Conservation (phyloP, 306 rosid species). For the Trichosanthes truncata region DNA sequence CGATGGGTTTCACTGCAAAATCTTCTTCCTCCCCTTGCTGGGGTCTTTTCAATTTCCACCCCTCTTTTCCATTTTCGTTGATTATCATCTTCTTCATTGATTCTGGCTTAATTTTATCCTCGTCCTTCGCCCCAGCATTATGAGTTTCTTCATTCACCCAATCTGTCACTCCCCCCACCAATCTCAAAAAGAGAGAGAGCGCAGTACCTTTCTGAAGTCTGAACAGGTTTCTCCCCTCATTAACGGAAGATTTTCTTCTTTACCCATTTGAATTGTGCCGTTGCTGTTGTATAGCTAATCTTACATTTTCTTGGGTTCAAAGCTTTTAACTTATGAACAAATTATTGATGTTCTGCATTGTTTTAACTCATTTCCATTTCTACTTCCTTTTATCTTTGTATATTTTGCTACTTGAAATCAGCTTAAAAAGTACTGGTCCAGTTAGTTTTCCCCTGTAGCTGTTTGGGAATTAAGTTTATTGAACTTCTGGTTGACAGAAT, state of each 20-base stretch:
- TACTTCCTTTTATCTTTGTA: neutral
- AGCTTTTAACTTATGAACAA: neutral
- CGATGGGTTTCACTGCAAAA: neutral
- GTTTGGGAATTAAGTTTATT: neutral
- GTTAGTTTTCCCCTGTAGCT: neutral
- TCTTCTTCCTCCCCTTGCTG: neutral
- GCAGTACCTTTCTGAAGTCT: neutral
- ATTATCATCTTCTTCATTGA: neutral
- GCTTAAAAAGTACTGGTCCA: neutral
- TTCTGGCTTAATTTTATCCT: neutral
- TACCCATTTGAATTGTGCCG: neutral
- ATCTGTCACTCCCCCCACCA: too few relatives aligned
- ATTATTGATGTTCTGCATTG: neutral
- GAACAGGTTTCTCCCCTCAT: neutral
- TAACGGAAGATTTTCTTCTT: neutral
- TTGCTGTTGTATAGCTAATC: neutral
- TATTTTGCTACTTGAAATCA: neutral
- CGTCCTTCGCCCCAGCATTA: neutral
- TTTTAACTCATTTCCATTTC: neutral
- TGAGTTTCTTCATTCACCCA: neutral
- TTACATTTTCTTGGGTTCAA: neutral
- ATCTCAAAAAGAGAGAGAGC: neutral
- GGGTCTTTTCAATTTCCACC: neutral
- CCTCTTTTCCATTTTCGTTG: neutral
- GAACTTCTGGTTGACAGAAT: too few relatives aligned